phyloP scores from a whole-genome alignment of 805 yeast genomes.

The Wickerhamiella bombiphila region DNA sequence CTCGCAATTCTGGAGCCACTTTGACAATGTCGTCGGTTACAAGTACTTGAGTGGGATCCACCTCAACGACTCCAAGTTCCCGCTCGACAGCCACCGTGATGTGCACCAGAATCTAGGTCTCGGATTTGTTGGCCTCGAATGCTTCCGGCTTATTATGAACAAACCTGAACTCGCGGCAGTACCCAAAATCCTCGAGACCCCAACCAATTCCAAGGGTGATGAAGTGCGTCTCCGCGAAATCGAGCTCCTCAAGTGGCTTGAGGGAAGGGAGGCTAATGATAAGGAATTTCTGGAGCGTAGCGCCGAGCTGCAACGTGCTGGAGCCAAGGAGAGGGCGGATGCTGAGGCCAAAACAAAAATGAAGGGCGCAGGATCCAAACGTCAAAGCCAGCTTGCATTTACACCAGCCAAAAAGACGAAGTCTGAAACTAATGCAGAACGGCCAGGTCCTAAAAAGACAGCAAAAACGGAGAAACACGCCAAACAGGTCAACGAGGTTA shows the following conservation, averaged over 20 bases:
- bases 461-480: not conserved
- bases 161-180: constrained; percentile 42
- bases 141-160: constrained; percentile 67
- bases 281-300: constrained; percentile 37
- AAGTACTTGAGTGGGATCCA: constrained; percentile 70
- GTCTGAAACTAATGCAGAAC: not conserved
- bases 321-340: constrained; percentile 55
- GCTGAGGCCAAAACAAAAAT: constrained; percentile 47
- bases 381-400: not conserved
- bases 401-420: not conserved
- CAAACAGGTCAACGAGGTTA: too few relatives aligned
- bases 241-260: constrained; percentile 63
- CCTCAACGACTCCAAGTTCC: constrained; percentile 90
- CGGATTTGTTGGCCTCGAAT: constrained; percentile 80
- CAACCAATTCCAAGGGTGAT: constrained; percentile 34
- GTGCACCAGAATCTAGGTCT: constrained; percentile 79
- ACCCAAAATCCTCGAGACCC: constrained; percentile 83
- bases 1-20: constrained; percentile 56
- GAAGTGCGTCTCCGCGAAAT: constrained; percentile 34
- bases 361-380: constrained; percentile 31
- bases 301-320: constrained; percentile 38
- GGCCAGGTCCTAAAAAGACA: not conserved
- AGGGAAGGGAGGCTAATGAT: constrained; percentile 40
- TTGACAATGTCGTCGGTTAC: constrained; percentile 60
- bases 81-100: constrained; percentile 78